Percentiles rank a stretch among this genome's conserved stretches.
Evolutionary conservation across 164 flowering plant genomes (phyloP).

Genomic region (Berberis vulgaris): DNA sequence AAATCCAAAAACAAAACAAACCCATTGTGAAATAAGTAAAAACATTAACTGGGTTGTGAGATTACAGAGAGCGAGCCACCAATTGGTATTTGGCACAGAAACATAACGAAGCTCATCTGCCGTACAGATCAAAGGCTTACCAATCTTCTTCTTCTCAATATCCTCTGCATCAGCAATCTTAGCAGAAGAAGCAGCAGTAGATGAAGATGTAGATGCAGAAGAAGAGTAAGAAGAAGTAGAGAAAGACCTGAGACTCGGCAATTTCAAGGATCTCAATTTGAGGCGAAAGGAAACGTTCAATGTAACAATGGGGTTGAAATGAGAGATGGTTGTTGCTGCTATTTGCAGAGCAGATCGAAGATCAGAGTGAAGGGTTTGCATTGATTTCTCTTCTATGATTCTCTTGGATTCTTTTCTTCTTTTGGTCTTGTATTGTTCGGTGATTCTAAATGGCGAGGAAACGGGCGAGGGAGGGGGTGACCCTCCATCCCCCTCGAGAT

Average conservation of each 20-base stretch:
- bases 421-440: no score
- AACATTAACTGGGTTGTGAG: background rate
- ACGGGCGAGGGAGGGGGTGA: no score
- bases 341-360: slow-evolving; percentile 32
- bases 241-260: background rate
- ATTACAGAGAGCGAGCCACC: slow-evolving; percentile 81
- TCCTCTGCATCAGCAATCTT: slow-evolving; percentile 7
- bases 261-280: background rate
- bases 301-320: slow-evolving; percentile 11
- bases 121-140: slow-evolving; percentile 74
- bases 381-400: background rate
- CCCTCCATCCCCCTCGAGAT: no score
- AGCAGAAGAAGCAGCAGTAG: slow-evolving; percentile 8
- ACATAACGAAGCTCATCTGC: slow-evolving; percentile 98
- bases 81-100: slow-evolving; percentile 49
- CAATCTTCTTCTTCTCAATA: slow-evolving; percentile 10
- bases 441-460: no score
- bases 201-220: background rate
- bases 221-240: background rate
- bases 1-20: background rate
- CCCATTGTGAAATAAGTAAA: background rate
- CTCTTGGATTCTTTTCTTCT: background rate
- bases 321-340: slow-evolving; percentile 35
- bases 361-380: slow-evolving; percentile 31
- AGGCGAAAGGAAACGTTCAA: background rate